phyloP scores from a whole-genome alignment of 2,329 filamentous ascomycete genomes.

The Tolypocladium nubicola region DNA sequence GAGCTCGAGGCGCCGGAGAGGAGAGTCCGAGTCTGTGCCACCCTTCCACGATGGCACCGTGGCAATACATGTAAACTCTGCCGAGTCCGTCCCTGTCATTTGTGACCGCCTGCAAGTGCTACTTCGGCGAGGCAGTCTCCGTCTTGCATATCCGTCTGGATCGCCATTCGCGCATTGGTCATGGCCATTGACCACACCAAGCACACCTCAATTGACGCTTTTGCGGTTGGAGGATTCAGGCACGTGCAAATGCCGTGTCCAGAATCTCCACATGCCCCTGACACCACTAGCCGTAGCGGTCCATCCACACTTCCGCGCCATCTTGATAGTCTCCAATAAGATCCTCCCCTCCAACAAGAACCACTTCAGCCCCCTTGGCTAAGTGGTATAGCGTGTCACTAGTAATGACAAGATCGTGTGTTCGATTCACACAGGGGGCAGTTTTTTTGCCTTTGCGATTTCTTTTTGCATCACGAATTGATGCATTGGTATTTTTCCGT shows the following conservation, averaged over 20 bases:
- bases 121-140: neutral
- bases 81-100: too few species aligned
- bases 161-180: neutral
- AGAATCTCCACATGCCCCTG: neutral
- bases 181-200: neutral
- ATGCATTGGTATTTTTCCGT: too few species aligned
- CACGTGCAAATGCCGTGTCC: neutral
- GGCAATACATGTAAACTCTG: too few species aligned
- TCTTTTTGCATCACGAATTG: too few species aligned
- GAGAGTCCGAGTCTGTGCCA: neutral
- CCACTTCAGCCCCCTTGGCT: constrained; percentile 17
- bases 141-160: neutral
- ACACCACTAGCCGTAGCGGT: neutral
- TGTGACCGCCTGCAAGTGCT: neutral
- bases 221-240: neutral
- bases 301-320: neutral
- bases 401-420: constrained; percentile 24
- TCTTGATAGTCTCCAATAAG: neutral
- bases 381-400: constrained; percentile 25
- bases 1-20: neutral
- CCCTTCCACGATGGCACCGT: too few species aligned
- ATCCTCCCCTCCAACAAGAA: neutral
- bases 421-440: constrained; percentile 23
- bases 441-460: constrained; percentile 1
- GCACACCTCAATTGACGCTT: neutral